Percentiles rank a stretch among this genome's conserved stretches.
Evolutionary conservation across 2,329 filamentous ascomycete species (phyloP).

Genomic region (Pseudocercospora eumusae): DNA sequence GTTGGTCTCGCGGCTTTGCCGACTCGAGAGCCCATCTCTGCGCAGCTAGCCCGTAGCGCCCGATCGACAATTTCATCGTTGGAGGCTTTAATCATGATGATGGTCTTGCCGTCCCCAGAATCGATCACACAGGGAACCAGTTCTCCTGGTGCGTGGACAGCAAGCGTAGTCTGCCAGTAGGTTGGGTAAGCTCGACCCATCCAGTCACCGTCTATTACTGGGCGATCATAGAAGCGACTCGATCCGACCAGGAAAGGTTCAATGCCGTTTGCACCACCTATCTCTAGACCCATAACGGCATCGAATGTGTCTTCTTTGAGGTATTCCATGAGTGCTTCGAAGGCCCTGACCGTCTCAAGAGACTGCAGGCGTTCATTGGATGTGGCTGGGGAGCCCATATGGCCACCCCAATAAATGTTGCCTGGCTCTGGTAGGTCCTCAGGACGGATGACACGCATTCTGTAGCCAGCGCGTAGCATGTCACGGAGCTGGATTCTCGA

Average conservation of each 20-base stretch:
- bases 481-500: constrained; percentile 55
- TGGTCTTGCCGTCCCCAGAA: constrained; percentile 49
- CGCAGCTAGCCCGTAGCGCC: constrained; percentile 41
- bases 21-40: constrained; percentile 47
- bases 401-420: constrained; percentile 58
- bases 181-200: constrained; percentile 53
- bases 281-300: constrained; percentile 64
- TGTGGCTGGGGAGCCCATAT: constrained; percentile 62
- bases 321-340: constrained; percentile 54
- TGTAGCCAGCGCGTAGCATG: constrained; percentile 54
- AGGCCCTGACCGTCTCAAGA: constrained; percentile 52
- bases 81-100: constrained; percentile 47
- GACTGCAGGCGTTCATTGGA: constrained; percentile 61
- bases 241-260: constrained; percentile 60
- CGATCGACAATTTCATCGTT: constrained; percentile 48
- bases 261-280: constrained; percentile 67
- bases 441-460: constrained; percentile 55
- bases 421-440: constrained; percentile 54
- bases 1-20: constrained; percentile 47
- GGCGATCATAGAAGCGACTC: constrained; percentile 51
- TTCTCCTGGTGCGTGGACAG: constrained; percentile 45
- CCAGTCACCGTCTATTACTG: constrained; percentile 49
- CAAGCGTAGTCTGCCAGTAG: constrained; percentile 50
- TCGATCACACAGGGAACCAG: constrained; percentile 51
- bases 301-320: constrained; percentile 50